These are phyloP conservation scores for Ceratobasidium sp. DNA, from an alignment of 1,284 basidiomycete genomes.

Conservation along the genomic window DNA sequence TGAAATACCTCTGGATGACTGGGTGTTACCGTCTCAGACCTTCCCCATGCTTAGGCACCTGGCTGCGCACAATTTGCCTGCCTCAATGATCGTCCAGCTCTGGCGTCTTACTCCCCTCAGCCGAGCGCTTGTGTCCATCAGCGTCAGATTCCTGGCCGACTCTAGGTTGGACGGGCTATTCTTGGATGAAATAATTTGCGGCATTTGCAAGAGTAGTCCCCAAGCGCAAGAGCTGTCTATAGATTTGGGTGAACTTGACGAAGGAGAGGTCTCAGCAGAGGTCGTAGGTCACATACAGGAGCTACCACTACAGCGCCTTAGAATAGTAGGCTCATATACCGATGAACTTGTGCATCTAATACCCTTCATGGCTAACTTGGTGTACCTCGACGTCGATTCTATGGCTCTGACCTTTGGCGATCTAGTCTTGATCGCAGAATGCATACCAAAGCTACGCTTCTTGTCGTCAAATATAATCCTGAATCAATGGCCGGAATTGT, in stretches of 20 bases:
- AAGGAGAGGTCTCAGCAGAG: neutral
- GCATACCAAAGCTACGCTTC: neutral
- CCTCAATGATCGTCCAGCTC: neutral
- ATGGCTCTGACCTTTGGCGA: neutral
- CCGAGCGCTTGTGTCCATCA: neutral
- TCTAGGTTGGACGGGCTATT: too few species aligned
- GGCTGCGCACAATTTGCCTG: neutral
- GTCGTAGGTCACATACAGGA: neutral
- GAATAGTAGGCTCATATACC: neutral
- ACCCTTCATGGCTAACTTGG: neutral
- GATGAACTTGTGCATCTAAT: neutral
- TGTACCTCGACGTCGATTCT: neutral
- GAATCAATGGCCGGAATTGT: too few species aligned
- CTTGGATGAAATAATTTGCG: neutral
- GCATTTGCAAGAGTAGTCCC: slow-evolving; percentile 3
- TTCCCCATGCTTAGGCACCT: slow-evolving; percentile 8
- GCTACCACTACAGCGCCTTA: neutral
- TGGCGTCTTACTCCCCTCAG: neutral
- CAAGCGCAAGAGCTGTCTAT: neutral
- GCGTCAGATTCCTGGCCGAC: neutral
- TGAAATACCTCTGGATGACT: neutral
- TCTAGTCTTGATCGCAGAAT: neutral
- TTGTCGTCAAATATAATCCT: neutral
- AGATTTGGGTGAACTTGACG: neutral
- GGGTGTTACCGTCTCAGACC: neutral